Evolutionary conservation across 2,329 filamentous ascomycete genomes (phyloP).

Genomic region (Ustilaginoidea virens): DNA sequence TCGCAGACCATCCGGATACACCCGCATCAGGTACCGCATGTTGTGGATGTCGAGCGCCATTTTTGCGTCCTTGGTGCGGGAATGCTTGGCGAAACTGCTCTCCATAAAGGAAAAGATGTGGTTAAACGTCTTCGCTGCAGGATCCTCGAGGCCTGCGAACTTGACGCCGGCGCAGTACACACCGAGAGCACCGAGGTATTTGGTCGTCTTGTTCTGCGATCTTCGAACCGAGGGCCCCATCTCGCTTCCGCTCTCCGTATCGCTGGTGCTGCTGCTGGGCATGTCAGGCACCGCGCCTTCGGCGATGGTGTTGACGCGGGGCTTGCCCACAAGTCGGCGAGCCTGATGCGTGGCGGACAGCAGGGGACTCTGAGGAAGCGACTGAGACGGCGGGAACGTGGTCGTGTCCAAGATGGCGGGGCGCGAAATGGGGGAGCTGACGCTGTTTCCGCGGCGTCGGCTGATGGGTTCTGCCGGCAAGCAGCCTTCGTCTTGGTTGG

Average conservation of each 20-base stretch:
- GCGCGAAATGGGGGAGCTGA: constrained; percentile 50
- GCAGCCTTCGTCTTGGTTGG: constrained; percentile 26
- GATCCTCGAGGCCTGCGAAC: constrained; percentile 63
- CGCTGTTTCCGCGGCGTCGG: constrained; percentile 48
- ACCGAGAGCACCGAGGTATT: constrained; percentile 68
- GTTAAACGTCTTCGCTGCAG: constrained; percentile 75
- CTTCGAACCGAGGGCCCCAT: constrained; percentile 35
- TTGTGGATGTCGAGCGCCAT: constrained; percentile 77
- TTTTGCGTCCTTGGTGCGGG: constrained; percentile 60
- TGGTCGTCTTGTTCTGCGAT: constrained; percentile 71
- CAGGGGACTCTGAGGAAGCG: constrained; percentile 38
- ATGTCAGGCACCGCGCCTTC: constrained; percentile 40
- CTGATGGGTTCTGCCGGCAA: constrained; percentile 19
- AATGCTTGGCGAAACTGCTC: constrained; percentile 69
- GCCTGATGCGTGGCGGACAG: constrained; percentile 34
- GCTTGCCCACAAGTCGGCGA: constrained; percentile 33
- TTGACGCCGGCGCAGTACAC: constrained; percentile 65
- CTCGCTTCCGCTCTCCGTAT: constrained; percentile 58
- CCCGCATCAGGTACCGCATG: constrained; percentile 77
- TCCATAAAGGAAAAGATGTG: constrained; percentile 95
- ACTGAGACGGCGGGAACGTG: constrained; percentile 29
- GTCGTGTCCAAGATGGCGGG: constrained; percentile 44
- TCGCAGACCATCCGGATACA: constrained; percentile 75
- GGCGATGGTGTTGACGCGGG: constrained; percentile 40
- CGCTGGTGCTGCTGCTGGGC: constrained; percentile 53